Base-by-base conservation (phyloP, 228 moss, liverwort and hornwort species). In the Sphagnum magellanicum region DNA sequence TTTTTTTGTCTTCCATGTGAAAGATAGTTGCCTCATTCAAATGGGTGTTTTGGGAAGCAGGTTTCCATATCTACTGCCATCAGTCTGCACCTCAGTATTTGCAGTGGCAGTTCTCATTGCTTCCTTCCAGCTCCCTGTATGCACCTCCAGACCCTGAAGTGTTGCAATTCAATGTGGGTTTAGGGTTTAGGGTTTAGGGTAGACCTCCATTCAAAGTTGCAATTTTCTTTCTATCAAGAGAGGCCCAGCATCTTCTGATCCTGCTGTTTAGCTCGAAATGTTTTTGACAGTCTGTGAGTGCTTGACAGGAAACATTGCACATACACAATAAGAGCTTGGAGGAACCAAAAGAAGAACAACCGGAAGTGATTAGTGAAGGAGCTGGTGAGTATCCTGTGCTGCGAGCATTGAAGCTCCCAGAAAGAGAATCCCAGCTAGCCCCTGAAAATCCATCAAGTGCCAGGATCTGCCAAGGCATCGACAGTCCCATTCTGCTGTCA, bases 41-140 rank as follows among this genome's bases (percentile, higher is more conserved):
- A 32, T 32, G 32, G 32, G 32, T 32, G 32, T 32, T 32, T 32
- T 32, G 32, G 32, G 32, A 32, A 32, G 52, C 72, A 81, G 80
- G 14, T 81, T 63, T 61, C 80, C 80, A 11, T 81, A 76, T 63
- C 52, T 77, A 70, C 58, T 81, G 69, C 80, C 80, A 49, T 81
- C 72, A 52, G 48, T 76, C 50, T 76, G 70, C 48, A 69, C 65
- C 15, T 73, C 80, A 8, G 73, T 51, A 13, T 52, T 81, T 6
- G 76, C 76, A 67, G 64, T 73, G 6, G 70, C 74, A 69, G 80
- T 60, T 14, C 61, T 76, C 32, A 32, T 32, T 32, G 32, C 6
- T 70, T 76, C 47, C 76, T 81, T 53, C 73, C 71, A 11, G n/a
- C 76, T 53, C 10, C 68, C 17, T 74, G 68, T 50, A 60, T 77